Evolutionary conservation across 2,329 filamentous ascomycete genomes (phyloP), one percentile per base, ranked within the genome.

Genomic region (Paraphaeosphaeria minitans): DNA sequence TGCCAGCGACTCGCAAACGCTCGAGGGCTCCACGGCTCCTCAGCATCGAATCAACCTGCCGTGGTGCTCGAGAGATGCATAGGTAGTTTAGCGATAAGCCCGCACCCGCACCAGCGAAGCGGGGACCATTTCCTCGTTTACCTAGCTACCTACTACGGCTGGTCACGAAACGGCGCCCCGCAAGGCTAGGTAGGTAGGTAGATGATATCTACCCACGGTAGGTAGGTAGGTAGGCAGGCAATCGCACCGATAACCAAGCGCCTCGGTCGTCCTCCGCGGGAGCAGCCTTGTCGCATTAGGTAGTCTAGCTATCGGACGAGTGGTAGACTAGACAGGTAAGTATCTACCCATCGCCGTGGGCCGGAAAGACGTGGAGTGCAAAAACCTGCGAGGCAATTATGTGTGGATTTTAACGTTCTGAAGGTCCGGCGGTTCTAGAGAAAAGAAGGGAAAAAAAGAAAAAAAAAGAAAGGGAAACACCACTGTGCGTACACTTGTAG

Each of bases 331-430:
- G 16, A 27, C 45, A 5, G 5, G n/a, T 12, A 21, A 22, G 13
- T 13, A 31, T 37, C 22, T 37, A 53, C 50, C 50, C 50, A 22
- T 45, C 39, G n/a, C 37, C 33, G 16, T 33, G 50, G 50, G 50
- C 19, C 45, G 50, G 50, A n/a, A 45, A 53, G 37, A 39, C 50
- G 21, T 53, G 33, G n/a, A n/a, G n/a, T n/a, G n/a, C n/a, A n/a
- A n/a, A n/a, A 53, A 45, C 37, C 29, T 39, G 22, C 50, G 39
- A 16, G 50, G 50, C 37, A n/a, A n/a, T 29, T 43, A 27, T 27
- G n/a, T 24, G 35, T 31, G 39, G 45, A 29, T n/a, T 42, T 6
- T 14, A 53, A 12, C 37, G 22, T 35, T 19, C 5, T 33, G 8
- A 21, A 14, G 37, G 39, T 21, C 50, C 39, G 45, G 49, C 27